Evolutionary conservation across 108 stramenopile genomes (phyloP).

Genomic region (Discostella stelligeroides): DNA sequence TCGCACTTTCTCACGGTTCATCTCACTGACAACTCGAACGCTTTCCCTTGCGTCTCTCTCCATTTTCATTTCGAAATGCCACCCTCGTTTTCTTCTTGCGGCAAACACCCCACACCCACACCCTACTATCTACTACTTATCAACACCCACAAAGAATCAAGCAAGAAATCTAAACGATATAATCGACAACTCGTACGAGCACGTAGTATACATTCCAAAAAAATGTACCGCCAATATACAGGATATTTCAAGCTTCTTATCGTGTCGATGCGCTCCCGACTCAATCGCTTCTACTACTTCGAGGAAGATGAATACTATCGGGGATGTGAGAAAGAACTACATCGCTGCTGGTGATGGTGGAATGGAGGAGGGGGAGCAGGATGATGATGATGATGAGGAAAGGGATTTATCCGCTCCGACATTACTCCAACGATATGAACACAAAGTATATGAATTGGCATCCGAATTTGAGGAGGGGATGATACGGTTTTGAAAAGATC

Average conservation of each 20-base stretch:
- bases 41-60: too few species aligned
- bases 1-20: too few species aligned
- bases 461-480: slow-evolving; percentile 85
- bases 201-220: slow-evolving; percentile 82
- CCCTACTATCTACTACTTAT: background rate
- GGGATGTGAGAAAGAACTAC: too few species aligned
- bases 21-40: too few species aligned
- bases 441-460: slow-evolving; percentile 59
- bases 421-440: slow-evolving; percentile 69
- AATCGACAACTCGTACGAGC: slow-evolving; percentile 81
- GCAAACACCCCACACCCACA: background rate
- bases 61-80: background rate
- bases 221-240: slow-evolving; percentile 77
- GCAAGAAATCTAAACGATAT: slow-evolving; percentile 68
- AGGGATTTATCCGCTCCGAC: too few species aligned
- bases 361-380: slow-evolving; percentile 42
- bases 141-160: too few species aligned
- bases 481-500: slow-evolving; percentile 82
- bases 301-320: background rate
- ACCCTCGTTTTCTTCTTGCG: background rate
- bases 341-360: too few species aligned
- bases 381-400: too few species aligned
- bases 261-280: slow-evolving; percentile 68
- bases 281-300: too few species aligned
- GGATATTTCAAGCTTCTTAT: slow-evolving; percentile 88